phyloP scores from a whole-genome alignment of 768 basidiomycete species.

The Amanita polypyramis region DNA sequence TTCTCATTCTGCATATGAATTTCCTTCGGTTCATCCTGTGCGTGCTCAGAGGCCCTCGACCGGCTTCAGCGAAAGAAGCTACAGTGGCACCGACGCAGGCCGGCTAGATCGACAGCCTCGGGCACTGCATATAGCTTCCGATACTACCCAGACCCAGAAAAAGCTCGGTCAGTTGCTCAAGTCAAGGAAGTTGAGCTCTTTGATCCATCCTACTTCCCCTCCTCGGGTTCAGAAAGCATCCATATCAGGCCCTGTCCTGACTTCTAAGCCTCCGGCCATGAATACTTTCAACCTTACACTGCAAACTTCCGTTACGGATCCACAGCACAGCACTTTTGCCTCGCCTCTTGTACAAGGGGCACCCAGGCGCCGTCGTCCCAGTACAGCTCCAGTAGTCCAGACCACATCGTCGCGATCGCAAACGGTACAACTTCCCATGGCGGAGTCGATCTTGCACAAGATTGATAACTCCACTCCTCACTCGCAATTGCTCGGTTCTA shows the following conservation, averaged over 20 bases:
- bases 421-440: neutral
- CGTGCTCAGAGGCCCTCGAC: neutral
- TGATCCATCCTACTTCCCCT: conserved; percentile 11
- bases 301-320: conserved; percentile 5
- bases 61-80: neutral
- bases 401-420: neutral
- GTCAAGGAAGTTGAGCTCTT: conserved; percentile 12
- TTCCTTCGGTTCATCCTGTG: conserved; percentile 1
- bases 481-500: neutral
- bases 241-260: conserved; percentile 16
- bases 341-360: neutral
- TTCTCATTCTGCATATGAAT: conserved; percentile 4
- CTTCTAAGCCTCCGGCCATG: conserved; percentile 4
- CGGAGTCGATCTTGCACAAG: neutral
- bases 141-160: conserved; percentile 5
- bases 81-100: neutral
- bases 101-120: neutral
- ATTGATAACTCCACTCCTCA: neutral
- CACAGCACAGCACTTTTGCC: neutral
- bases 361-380: neutral
- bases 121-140: conserved; percentile 4
- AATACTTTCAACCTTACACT: conserved; percentile 6
- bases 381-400: neutral
- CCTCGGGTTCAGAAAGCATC: conserved; percentile 14
- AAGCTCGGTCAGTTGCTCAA: conserved; percentile 13